Evolutionary conservation across 139 green algal species (phyloP).

Genomic region (Chlamydomonas schloesseri): DNA sequence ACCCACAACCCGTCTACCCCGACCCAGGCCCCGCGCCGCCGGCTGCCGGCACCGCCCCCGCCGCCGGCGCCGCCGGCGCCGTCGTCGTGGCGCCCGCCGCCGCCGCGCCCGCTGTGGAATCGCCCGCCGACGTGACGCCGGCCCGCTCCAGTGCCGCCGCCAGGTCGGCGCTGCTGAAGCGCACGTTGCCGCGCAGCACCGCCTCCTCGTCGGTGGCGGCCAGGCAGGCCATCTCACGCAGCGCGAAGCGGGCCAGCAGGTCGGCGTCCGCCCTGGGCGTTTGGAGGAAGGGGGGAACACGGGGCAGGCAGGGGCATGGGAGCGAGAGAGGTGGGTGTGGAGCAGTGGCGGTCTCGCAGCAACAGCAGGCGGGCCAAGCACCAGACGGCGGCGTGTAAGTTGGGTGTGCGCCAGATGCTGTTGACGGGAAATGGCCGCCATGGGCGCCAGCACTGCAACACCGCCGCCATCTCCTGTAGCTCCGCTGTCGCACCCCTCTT

Average conservation of each 20-base stretch:
- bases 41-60: neutral
- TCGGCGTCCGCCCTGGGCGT: constrained; percentile 12
- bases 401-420: no score
- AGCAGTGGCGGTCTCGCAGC: no score
- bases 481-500: no score
- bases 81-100: neutral
- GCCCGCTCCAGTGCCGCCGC: neutral
- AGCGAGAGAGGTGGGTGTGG: no score
- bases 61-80: neutral
- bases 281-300: neutral
- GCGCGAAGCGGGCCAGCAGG: constrained; percentile 59
- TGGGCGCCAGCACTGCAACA: no score
- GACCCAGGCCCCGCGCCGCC: neutral
- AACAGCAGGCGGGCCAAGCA: neutral
- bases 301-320: neutral
- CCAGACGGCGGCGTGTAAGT: no score
- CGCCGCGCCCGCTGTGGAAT: neutral
- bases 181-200: constrained; percentile 53
- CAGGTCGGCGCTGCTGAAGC: constrained; percentile 39
- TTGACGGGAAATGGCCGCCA: no score
- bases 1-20: no score
- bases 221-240: constrained; percentile 62
- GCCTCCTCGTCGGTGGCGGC: constrained; percentile 47
- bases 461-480: no score
- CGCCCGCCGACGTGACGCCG: neutral